Percentiles rank a stretch among this genome's conserved stretches.
These are phyloP conservation scores for Obba rivulosa DNA, from an alignment of 768 basidiomycete genomes.

Conservation along the genomic window DNA sequence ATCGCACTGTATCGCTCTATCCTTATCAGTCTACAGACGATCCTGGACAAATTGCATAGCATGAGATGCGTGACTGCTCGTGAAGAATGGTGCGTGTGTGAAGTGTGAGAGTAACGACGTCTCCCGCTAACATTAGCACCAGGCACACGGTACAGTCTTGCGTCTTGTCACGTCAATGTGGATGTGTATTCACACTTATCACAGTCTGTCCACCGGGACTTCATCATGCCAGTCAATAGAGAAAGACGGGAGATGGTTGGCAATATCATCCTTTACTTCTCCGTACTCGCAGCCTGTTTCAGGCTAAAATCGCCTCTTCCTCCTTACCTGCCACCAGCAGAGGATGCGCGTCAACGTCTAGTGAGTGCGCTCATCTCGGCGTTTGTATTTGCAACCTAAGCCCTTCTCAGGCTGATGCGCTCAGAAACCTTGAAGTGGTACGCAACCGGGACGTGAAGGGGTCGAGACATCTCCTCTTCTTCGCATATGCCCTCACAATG, in stretches of 20 bases:
- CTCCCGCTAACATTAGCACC: conserved; percentile 3
- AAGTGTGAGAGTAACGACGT: conserved; percentile 8
- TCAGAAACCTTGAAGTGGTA: conserved; percentile 84
- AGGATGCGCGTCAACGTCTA: conserved; percentile 73
- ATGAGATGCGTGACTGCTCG: conserved; percentile 97
- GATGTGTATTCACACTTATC: not conserved
- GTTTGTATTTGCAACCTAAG: not conserved
- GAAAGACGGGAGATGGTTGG: conserved; percentile 93
- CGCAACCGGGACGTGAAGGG: conserved; percentile 74
- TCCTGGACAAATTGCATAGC: conserved; percentile 85
- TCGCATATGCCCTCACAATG: conserved; percentile 93
- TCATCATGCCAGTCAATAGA: conserved; percentile 85
- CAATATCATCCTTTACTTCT: conserved; percentile 88
- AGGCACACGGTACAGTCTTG: conserved; percentile 63
- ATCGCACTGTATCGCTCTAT: conserved; percentile 78
- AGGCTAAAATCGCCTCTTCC: conserved; percentile 89
- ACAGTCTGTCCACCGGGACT: conserved; percentile 78
- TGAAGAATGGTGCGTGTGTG: conserved; percentile 74
- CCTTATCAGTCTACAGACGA: conserved; percentile 76
- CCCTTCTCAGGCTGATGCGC: conserved; percentile 64
- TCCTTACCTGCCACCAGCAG: conserved; percentile 92
- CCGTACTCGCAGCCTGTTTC: conserved; percentile 74
- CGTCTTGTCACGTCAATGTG: not conserved
- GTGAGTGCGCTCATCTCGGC: conserved; percentile 33
- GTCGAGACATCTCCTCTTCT: conserved; percentile 84